These are phyloP conservation scores for Boletellus ananiceps DNA, from an alignment of 768 basidiomycete species.

Conservation along the genomic window DNA sequence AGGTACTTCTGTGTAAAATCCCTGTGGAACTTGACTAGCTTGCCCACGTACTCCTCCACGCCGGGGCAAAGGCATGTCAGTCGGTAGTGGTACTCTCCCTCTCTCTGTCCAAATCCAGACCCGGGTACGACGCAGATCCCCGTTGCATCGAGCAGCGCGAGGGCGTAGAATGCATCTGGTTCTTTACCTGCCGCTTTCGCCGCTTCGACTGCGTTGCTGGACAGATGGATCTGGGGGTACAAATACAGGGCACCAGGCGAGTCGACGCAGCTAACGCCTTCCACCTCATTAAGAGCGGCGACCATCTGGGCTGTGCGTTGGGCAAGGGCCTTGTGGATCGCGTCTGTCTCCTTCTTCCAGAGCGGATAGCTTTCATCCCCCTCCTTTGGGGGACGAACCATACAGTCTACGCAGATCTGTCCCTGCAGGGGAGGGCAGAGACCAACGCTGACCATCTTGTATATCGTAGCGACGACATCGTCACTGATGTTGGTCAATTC, in stretches of 20 bases:
- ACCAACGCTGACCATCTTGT: constrained; percentile 92
- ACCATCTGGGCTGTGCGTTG: constrained; percentile 71
- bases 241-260: constrained; percentile 93
- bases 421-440: constrained; percentile 89
- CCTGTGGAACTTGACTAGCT: constrained; percentile 72
- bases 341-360: constrained; percentile 81
- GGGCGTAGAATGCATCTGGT: constrained; percentile 87
- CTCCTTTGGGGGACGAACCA: constrained; percentile 83
- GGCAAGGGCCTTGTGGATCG: constrained; percentile 71
- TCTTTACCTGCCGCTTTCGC: constrained; percentile 69
- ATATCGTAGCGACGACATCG: constrained; percentile 79
- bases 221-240: constrained; percentile 78
- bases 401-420: constrained; percentile 89
- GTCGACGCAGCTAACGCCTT: constrained; percentile 87
- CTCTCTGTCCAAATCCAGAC: constrained; percentile 90
- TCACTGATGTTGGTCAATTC: constrained; percentile 80
- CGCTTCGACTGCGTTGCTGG: constrained; percentile 65
- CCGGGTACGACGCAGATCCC: constrained; percentile 95
- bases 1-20: constrained; percentile 52
- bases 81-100: constrained; percentile 86
- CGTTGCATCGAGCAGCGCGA: constrained; percentile 78
- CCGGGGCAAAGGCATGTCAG: constrained; percentile 94
- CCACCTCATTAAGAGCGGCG: constrained; percentile 69
- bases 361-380: constrained; percentile 72
- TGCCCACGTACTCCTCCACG: constrained; percentile 86